phyloP scores from a whole-genome alignment of 2,329 filamentous ascomycete species.

The Phaeosphaeriaceae sp. region DNA sequence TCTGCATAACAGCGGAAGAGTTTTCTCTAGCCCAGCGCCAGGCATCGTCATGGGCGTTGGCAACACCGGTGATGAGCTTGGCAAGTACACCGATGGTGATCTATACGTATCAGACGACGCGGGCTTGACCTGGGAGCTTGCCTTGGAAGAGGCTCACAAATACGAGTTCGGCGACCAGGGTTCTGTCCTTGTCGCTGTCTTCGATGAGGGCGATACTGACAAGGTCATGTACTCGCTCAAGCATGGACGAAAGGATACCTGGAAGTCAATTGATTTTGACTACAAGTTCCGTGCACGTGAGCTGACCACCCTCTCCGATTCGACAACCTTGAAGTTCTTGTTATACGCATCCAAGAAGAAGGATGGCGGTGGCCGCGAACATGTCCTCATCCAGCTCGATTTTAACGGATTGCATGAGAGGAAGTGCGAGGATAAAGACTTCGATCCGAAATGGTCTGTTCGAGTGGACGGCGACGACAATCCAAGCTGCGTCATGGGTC shows the following conservation, averaged over 20 bases:
- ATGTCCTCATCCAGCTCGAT: slow-evolving; percentile 77
- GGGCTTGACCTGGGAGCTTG: slow-evolving; percentile 80
- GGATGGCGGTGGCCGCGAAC: slow-evolving; percentile 59
- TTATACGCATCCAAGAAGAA: slow-evolving; percentile 65
- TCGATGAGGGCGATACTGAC: slow-evolving; percentile 69
- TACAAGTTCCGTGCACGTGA: slow-evolving; percentile 73
- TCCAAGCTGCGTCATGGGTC: slow-evolving; percentile 92
- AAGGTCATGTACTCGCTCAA: slow-evolving; percentile 82
- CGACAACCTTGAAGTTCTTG: slow-evolving; percentile 89
- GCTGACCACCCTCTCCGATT: slow-evolving; percentile 89
- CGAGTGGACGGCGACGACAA: slow-evolving; percentile 80
- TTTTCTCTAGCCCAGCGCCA: slow-evolving; percentile 93
- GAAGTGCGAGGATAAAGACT: slow-evolving; percentile 77
- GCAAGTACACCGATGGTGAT: slow-evolving; percentile 74
- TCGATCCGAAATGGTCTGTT: slow-evolving; percentile 84
- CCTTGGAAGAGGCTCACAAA: slow-evolving; percentile 82
- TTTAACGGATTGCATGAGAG: slow-evolving; percentile 82
- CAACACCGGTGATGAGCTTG: slow-evolving; percentile 80
- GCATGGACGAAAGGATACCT: slow-evolving; percentile 75
- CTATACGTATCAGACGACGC: slow-evolving; percentile 92
- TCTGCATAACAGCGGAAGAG: slow-evolving; percentile 78
- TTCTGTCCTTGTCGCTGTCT: slow-evolving; percentile 82
- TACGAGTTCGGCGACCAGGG: slow-evolving; percentile 97
- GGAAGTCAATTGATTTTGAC: slow-evolving; percentile 75
- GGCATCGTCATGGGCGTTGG: slow-evolving; percentile 94